Conservation (phyloP, 805 yeast species). For the Teunomyces gatunensis region DNA sequence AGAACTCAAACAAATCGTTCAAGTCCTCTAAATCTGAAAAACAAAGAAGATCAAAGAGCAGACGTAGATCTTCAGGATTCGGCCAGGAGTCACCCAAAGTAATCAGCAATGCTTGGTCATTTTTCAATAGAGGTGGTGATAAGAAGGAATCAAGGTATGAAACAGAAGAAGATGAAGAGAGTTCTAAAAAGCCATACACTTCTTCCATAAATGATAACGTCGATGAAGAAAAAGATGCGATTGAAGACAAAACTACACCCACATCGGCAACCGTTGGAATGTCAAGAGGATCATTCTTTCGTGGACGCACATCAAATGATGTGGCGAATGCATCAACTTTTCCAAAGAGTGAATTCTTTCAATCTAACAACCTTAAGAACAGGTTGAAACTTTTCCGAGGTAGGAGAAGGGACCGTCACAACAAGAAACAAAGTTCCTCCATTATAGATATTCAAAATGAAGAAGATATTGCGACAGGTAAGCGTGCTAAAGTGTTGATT, state of each 20-base stretch:
- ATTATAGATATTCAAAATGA: constrained; percentile 19
- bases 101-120: constrained; percentile 31
- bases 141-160: constrained; percentile 31
- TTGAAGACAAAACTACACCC: not conserved
- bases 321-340: constrained; percentile 9
- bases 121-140: constrained; percentile 28
- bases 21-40: not conserved
- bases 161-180: constrained; percentile 28
- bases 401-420: constrained; percentile 22
- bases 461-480: constrained; percentile 29
- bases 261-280: not conserved
- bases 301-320: constrained; percentile 1
- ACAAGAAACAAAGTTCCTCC: constrained; percentile 14
- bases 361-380: constrained; percentile 15
- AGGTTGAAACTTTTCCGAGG: constrained; percentile 25
- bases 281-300: constrained; percentile 9
- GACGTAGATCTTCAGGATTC: constrained; percentile 4
- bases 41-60: not conserved
- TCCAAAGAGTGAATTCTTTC: constrained; percentile 14
- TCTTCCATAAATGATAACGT: not conserved
- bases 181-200: constrained; percentile 12
- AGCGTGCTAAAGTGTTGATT: constrained; percentile 34
- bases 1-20: constrained; percentile 3
- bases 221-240: not conserved
- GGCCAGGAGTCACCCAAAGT: constrained; percentile 20